A percentile compares a stretch with the other conserved stretches of the same genome.
Evolutionary conservation across 768 basidiomycete species (phyloP).

Genomic region (Hypsizygus marmoreus): DNA sequence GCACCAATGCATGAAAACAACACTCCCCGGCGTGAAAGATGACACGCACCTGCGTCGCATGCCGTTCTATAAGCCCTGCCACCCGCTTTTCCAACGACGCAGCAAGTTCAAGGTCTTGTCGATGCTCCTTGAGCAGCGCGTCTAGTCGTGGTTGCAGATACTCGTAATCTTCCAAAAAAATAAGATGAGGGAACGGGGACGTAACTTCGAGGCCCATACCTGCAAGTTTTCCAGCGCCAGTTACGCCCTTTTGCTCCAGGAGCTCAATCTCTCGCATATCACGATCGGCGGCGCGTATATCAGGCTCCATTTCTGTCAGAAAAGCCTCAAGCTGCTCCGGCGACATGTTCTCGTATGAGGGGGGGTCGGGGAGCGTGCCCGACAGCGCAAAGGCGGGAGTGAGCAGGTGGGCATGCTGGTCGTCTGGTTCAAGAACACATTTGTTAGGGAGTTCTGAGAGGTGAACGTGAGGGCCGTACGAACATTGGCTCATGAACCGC

Average conservation of each 20-base stretch:
- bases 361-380: conserved; percentile 50
- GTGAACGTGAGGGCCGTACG: conserved; percentile 22
- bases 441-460: neutral
- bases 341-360: conserved; percentile 63
- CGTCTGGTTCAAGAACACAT: conserved; percentile 46
- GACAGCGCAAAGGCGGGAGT: conserved; percentile 78
- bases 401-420: conserved; percentile 72
- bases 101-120: conserved; percentile 60
- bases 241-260: conserved; percentile 70
- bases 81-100: conserved; percentile 66
- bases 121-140: conserved; percentile 54
- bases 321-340: conserved; percentile 69
- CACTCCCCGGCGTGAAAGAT: neutral
- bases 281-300: conserved; percentile 80
- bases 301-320: conserved; percentile 78
- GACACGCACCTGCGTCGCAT: conserved; percentile 65
- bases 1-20: neutral
- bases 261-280: conserved; percentile 78
- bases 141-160: conserved; percentile 68
- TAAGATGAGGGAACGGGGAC: neutral
- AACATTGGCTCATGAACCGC: conserved; percentile 77
- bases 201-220: conserved; percentile 36
- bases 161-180: conserved; percentile 52
- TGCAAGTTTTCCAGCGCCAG: conserved; percentile 69
- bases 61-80: conserved; percentile 62